These are phyloP conservation scores for Kalmanozyma brasiliensis DNA, from an alignment of 1,284 basidiomycete species.

Conservation along the genomic window DNA sequence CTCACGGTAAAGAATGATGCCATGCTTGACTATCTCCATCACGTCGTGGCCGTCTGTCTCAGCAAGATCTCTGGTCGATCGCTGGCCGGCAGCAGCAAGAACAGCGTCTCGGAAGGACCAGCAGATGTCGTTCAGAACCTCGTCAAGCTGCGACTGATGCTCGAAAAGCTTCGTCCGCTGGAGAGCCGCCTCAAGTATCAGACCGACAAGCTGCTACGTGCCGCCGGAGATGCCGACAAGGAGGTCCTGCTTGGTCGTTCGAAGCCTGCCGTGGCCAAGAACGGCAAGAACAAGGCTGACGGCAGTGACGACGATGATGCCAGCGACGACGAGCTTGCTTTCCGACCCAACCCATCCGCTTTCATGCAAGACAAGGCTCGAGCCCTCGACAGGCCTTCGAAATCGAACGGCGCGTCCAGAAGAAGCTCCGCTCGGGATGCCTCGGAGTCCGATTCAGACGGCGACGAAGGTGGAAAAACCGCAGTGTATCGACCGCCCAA, in stretches of 20 bases:
- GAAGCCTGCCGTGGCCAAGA: conserved; percentile 9
- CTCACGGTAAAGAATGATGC: conserved; percentile 87
- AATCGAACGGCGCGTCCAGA: conserved; percentile 61
- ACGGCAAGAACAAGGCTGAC: conserved; percentile 68
- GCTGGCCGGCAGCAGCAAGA: conserved; percentile 21
- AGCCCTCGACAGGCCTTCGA: conserved; percentile 9
- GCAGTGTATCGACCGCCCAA: conserved; percentile 88
- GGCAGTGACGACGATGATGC: conserved; percentile 71
- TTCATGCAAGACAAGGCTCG: conserved; percentile 53
- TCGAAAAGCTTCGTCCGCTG: conserved; percentile 72
- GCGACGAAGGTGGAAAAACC: conserved; percentile 33
- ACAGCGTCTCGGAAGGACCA: conserved; percentile 5
- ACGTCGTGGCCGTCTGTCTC: conserved; percentile 74
- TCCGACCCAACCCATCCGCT: conserved; percentile 81
- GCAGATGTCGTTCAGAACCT: conserved; percentile 52
- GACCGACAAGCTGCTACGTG: conserved; percentile 79
- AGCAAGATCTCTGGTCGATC: conserved; percentile 52
- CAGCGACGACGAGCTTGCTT: conserved; percentile 79
- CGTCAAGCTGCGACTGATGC: conserved; percentile 54
- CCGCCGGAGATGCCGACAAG: conserved; percentile 52
- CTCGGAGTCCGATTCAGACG: conserved; percentile 60
- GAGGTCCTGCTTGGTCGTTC: conserved; percentile 33
- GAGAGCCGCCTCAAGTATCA: conserved; percentile 92
- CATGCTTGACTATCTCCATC: conserved; percentile 87
- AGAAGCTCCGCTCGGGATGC: conserved; percentile 53